These are phyloP conservation scores for Marvania coccoides DNA, from an alignment of 139 green algal genomes.

Conservation along the genomic window DNA sequence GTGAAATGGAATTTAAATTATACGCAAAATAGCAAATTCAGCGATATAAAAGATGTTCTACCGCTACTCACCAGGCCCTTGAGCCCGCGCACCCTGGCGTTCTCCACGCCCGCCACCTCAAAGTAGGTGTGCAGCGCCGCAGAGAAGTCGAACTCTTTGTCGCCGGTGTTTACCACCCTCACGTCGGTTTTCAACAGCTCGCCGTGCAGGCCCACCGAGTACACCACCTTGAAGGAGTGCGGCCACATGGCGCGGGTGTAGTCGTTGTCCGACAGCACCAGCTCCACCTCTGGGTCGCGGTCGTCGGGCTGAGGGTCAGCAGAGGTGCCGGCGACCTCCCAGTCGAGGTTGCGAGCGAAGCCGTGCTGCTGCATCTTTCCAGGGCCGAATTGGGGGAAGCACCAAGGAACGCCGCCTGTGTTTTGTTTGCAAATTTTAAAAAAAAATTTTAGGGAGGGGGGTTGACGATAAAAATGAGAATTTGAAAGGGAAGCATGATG, in stretches of 20 bases:
- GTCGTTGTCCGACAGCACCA: constrained; percentile 80
- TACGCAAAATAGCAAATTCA: too few species aligned
- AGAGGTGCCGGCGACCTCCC: constrained; percentile 65
- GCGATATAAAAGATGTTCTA: too few species aligned
- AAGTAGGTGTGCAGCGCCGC: constrained; percentile 95
- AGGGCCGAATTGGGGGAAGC: constrained; percentile 97
- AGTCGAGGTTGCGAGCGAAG: constrained; percentile 94
- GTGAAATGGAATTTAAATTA: too few species aligned
- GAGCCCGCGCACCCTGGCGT: constrained; percentile 55
- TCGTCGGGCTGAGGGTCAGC: constrained; percentile 90
- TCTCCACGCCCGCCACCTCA: constrained; percentile 69
- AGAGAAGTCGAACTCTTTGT: constrained; percentile 84
- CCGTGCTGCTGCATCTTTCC: constrained; percentile 91
- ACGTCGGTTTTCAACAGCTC: constrained; percentile 73
- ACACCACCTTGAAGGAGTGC: constrained; percentile 72
- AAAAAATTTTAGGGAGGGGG: constrained; percentile 22
- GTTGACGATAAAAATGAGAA: not conserved
- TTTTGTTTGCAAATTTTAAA: too few species aligned
- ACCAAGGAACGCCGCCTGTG: constrained; percentile 93
- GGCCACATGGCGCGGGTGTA: constrained; percentile 90
- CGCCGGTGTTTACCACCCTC: constrained; percentile 79
- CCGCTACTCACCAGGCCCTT: constrained; percentile 50
- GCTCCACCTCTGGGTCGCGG: constrained; percentile 67
- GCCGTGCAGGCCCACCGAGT: constrained; percentile 71
- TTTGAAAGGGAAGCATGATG: too few species aligned